Conservation (phyloP, 2,329 filamentous ascomycete genomes). For the Colletotrichum viniferum region DNA sequence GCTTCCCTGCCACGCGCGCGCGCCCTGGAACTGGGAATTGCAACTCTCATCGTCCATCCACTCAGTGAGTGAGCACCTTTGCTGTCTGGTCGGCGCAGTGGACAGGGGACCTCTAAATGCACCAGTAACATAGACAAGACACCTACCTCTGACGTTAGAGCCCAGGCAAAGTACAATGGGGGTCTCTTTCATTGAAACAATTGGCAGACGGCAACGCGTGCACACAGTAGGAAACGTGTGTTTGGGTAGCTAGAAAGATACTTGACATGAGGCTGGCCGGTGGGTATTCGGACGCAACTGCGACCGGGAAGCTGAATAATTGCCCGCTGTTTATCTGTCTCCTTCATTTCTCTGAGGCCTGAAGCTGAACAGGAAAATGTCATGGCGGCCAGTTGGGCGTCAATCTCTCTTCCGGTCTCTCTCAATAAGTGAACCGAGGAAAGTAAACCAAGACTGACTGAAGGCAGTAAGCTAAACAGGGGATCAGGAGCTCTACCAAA, state of each 20-base stretch:
- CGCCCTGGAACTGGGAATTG: not conserved
- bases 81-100: not conserved
- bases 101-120: not conserved
- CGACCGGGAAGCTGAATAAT: not conserved
- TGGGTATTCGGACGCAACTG: not conserved
- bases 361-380: not conserved
- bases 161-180: not conserved
- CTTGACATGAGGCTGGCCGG: not conserved
- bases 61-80: not conserved
- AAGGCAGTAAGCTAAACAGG: not conserved
- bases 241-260: not conserved
- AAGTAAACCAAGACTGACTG: not conserved
- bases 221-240: constrained; percentile 9
- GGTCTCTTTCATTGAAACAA: not conserved
- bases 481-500: not conserved
- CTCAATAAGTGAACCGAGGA: not conserved
- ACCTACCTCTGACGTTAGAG: not conserved
- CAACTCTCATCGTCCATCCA: not conserved
- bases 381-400: not conserved
- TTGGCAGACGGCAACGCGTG: not conserved
- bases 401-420: not conserved
- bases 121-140: not conserved
- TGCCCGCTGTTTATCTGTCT: not conserved
- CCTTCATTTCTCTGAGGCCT: not conserved
- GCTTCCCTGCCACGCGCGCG: not conserved